Evolutionary conservation across 2,329 filamentous ascomycete species (phyloP), one percentile per base, ranked within the genome.

Genomic region (Periconia sp.): DNA sequence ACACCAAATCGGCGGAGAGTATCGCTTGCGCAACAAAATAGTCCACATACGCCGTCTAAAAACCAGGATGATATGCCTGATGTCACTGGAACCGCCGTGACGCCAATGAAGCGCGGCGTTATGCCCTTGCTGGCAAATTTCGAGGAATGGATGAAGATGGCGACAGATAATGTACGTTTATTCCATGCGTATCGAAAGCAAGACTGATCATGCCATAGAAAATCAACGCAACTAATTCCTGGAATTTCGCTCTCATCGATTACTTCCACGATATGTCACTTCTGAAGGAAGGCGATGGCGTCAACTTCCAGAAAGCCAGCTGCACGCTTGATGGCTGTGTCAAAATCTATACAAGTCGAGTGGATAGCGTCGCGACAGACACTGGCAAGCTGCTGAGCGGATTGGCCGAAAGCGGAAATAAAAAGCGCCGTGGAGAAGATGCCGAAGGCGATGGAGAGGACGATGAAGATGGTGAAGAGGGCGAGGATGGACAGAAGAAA

Each of bases 61-160:
- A 59, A 70, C 42, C 48, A 66, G 36, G 84, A 83, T 46, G 76
- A 85, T 50, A 80, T 84, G 60, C 73, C 70, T 25, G 64, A 68
- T 46, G 86, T 89, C 32, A 84, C 83, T 45, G 87, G 88, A 22
- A 83, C 79, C 51, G 89, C 87, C 25, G 87, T 95, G 40, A 96
- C 94, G 46, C 94, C 92, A 40, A 92, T 95, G 87, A 96, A 96
- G 79, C 88, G 92, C 48, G n/a, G n/a, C n/a, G 89, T 63, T 23
- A 58, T 96, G 19, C 94, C 94, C 1, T 88, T 99, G 59, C 78
- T 99, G 40, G 94, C 94, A 63, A 99, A 99, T 73, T 99, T 97
- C 61, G 94, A 99, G 70, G 94, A 99, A 69, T 97, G 92, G 94
- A 97, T 99, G 91, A 99, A 97, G 79, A 95, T 99, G 91, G 94